Evolutionary conservation across 768 basidiomycete species (phyloP), one percentile per base, ranked within the genome.

Genomic region (Kwoniella sp.): DNA sequence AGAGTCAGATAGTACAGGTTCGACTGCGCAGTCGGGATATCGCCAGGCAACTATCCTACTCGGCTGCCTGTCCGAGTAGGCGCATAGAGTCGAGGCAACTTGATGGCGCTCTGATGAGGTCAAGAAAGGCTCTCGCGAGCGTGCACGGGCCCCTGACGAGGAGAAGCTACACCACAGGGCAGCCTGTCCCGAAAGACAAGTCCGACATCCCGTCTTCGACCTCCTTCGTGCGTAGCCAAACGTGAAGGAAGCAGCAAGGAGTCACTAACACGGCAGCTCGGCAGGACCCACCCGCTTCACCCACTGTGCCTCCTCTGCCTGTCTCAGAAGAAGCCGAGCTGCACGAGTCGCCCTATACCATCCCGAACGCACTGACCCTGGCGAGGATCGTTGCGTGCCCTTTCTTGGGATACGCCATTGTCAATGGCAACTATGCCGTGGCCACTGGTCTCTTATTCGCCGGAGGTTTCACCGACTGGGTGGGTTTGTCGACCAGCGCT

Each of bases 321-420:
- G 44, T 36, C 23, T 29, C 56, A 17, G 50, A 52, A 3, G 41
- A 50, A 19, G 29, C 27, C 3, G 72, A 73, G 29, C 53, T 73
- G 11, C 62, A 59, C 17, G 72, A 73, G 50, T 71, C 72, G 6
- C 72, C 72, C 15, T 96, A 95, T 77, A 99, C 95, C 1, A 61
- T 93, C 28, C 95, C 95, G 0, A 99, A 99, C 69, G 67, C 88
- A 5, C 78, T 99, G 34, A 98, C 95, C 1, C 65, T 84, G 20
- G 90, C 89, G 1, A 82, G 95, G 38, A 92, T 99, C 62, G 62
- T 83, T 14, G 83, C 93, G 0, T 95, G 91, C 69, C 95, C 95
- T 9, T 78, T 86, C 11, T 81, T 99, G n/a, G 93, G 88, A 4
- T 95, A 87, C 82, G 83, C 85, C 25, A 87, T 98, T 50, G 65